Base-by-base conservation (phyloP, 2,329 filamentous ascomycete species). In the Thermochaetoides dissita region DNA sequence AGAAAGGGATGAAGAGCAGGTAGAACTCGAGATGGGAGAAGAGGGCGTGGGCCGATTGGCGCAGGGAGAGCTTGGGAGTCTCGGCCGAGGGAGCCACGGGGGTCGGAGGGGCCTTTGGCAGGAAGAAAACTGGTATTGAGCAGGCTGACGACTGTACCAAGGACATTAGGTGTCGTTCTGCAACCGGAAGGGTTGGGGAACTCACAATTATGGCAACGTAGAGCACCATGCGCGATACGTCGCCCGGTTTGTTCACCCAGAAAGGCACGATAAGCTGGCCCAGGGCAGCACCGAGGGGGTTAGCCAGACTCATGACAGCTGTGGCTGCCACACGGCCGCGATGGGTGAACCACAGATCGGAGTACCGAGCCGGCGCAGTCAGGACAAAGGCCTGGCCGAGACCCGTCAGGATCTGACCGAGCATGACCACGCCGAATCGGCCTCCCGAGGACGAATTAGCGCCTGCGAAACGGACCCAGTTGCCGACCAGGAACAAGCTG, bases 341-440 rank as follows among this genome's bases (percentile, higher is more conserved):
- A 53, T 83, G 79, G 2, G 85, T 88, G 63, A 96, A 96, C 91
- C 91, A 96, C 46, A 94, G 67, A 58, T 95, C 88, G 42, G 84
- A 91, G 62, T 94, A 98, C 47, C 85, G 71, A 0, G 91, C 89
- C 1, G 91, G 89, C 0, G 89, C 86, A 6, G 82, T 79, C 8
- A 96, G 74, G 9, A 94, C 85, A 59, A 96, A 96, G 0, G 91
- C 88, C 58, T 98, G 91, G 1, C 86, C 79, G 34, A 95, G 70
- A 1, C 89, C 91, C 40, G 84, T 86, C 46, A 98, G 60, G 57
- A 96, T 81, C 64, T 96, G 89, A 5, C 89, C 89, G 52, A 93
- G 79, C 81, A 96, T 85, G 47, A 86, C 80, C 36, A 83, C 70
- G 35, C 79, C 79, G 55, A 84, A 93, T 51, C 68, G 71, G 39